phyloP scores from a whole-genome alignment of 768 basidiomycete genomes.

The Rhodotorula kratochvilovae region DNA sequence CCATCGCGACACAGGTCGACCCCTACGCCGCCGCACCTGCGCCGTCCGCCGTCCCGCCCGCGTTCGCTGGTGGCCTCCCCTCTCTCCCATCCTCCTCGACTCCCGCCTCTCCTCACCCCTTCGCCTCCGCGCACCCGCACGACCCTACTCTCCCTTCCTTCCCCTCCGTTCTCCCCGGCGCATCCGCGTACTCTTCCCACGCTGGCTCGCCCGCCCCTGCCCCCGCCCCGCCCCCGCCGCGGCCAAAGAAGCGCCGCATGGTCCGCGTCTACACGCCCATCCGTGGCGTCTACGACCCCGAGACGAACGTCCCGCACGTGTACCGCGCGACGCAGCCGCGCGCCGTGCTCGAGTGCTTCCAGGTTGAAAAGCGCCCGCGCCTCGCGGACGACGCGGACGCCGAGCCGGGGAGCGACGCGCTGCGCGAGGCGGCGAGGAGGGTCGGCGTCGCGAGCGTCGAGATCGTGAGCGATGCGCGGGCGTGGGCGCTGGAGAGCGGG shows the following conservation, averaged over 20 bases:
- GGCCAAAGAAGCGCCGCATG: conserved; percentile 32
- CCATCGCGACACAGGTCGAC: conserved; percentile 5
- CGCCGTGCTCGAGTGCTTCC: conserved; percentile 60
- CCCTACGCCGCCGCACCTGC: not conserved
- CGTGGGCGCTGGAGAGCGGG: conserved; percentile 25
- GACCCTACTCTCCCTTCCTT: not conserved
- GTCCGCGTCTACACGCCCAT: conserved; percentile 49
- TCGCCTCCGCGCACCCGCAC: not conserved
- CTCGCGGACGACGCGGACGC: conserved; percentile 62
- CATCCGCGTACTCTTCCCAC: not conserved
- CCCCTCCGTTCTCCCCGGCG: not conserved
- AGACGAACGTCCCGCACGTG: conserved; percentile 69
- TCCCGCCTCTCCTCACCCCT: not conserved
- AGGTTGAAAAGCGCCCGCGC: conserved; percentile 51
- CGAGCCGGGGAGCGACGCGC: conserved; percentile 3
- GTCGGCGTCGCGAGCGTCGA: conserved; percentile 25
- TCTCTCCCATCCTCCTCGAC: not conserved
- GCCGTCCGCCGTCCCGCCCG: not conserved
- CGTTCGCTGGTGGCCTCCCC: not conserved
- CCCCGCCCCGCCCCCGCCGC: not conserved
- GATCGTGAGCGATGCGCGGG: conserved; percentile 14
- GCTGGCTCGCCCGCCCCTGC: not conserved
- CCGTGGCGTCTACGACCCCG: conserved; percentile 75
- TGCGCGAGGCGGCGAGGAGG: conserved; percentile 13
- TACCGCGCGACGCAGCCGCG: conserved; percentile 69